These are phyloP conservation scores for Penicillium chermesinum DNA, from an alignment of 495 filamentous ascomycete genomes.

Conservation along the genomic window DNA sequence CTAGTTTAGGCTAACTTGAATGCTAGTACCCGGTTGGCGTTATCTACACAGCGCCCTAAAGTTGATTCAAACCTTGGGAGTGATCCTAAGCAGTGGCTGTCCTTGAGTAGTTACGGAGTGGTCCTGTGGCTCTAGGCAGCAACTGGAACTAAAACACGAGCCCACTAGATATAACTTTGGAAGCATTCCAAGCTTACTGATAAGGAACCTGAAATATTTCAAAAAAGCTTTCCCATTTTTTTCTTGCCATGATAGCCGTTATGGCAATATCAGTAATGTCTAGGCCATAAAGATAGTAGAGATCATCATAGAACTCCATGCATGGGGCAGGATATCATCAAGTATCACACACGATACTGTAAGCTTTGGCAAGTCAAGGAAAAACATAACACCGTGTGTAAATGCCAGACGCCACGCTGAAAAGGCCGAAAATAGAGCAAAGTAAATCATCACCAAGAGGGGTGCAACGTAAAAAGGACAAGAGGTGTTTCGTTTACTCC, in stretches of 20 bases:
- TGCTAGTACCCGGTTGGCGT: too few species aligned
- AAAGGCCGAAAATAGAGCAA: slow-evolving; percentile 11
- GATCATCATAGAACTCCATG: slow-evolving; percentile 2
- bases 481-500: slow-evolving; percentile 15
- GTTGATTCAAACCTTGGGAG: too few species aligned
- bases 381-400: slow-evolving; percentile 9
- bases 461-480: neutral
- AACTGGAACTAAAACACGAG: too few species aligned
- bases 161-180: neutral
- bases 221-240: slow-evolving; percentile 14
- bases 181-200: neutral
- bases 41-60: too few species aligned
- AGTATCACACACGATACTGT: slow-evolving; percentile 16
- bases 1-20: too few species aligned
- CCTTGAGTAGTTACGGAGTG: too few species aligned
- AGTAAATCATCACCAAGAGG: slow-evolving; percentile 3
- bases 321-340: slow-evolving; percentile 14
- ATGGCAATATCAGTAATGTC: slow-evolving; percentile 7
- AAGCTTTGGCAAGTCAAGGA: slow-evolving; percentile 15
- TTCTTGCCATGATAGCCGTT: slow-evolving; percentile 2
- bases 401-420: slow-evolving; percentile 22
- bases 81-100: too few species aligned
- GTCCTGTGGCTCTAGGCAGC: too few species aligned
- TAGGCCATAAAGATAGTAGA: neutral
- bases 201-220: too few species aligned